phyloP scores from a whole-genome alignment of 176 grass and related monocot genomes.

The Aegilops bicornis region DNA sequence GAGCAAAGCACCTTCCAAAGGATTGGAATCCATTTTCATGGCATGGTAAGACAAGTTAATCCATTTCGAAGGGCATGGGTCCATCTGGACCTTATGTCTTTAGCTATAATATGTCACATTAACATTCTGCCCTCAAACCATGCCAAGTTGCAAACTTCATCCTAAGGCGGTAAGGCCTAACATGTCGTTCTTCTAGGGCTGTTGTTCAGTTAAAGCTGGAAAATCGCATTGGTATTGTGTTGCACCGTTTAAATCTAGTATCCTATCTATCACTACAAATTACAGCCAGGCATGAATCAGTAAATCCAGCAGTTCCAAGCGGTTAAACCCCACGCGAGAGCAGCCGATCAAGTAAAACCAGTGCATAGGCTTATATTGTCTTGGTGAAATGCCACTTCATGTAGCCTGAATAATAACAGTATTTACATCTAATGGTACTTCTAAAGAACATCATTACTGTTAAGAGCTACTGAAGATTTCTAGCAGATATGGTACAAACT shows the following conservation, averaged over 20 bases:
- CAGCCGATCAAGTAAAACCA: not conserved
- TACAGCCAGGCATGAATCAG: not conserved
- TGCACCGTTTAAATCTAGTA: not conserved
- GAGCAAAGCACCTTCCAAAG: not conserved
- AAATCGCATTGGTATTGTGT: not conserved
- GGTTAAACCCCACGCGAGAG: not conserved
- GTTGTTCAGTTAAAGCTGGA: slow-evolving; percentile 23
- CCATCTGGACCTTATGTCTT: not conserved
- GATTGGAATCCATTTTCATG: not conserved
- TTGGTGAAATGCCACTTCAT: not conserved
- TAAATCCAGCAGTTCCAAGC: slow-evolving; percentile 1
- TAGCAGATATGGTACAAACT: not conserved
- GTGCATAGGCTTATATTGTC: not conserved
- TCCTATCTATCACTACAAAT: not conserved
- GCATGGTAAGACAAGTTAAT: not conserved
- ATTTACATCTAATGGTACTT: not conserved
- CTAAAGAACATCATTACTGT: not conserved
- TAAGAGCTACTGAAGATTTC: not conserved
- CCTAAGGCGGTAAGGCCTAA: not conserved
- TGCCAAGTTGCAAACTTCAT: not conserved
- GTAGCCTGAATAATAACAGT: not conserved
- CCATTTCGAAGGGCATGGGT: not conserved
- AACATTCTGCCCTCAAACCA: not conserved
- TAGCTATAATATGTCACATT: not conserved
- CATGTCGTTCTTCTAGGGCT: not conserved